Base-by-base conservation (phyloP, 2,329 filamentous ascomycete species). In the Colletotrichum falcatum region DNA sequence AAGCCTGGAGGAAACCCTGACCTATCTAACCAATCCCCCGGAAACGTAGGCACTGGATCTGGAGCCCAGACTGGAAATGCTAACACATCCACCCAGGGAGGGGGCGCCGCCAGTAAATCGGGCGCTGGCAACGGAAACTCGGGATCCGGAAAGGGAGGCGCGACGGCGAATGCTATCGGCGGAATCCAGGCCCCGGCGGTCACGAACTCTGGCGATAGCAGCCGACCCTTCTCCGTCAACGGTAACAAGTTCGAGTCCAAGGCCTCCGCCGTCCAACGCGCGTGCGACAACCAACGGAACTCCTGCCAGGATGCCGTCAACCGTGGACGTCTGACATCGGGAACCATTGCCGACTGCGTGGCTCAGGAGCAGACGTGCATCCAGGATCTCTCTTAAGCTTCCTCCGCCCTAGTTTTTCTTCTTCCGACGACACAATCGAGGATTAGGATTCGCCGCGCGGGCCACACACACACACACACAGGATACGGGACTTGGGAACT, bases 231-330 rank as follows among this genome's bases (percentile, higher is more conserved):
- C 79, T 74, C 78, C 28, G 87, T 90, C 69, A 86, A 87, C 74
- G 87, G 86, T 59, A 81, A 83, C 81, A 89, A 83, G 46, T 91
- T 92, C 76, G 85, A 86, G 48, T 86, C 86, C 76, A 77, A 86
- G 73, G 80, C 77, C 3, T 86, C 85, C 12, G 90, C 90, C 26
- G 79, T 86, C 49, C 85, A 90, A 79, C 84, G 90, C 56, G 86
- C 88, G 44, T 92, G 90, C 76, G 85, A 89, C 71, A 85, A 90
- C 69, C 88, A 91, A 81, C 87, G 89, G 81, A 91, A 90, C 75
- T 79, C 78, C 4, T 92, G 90, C 75, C 82, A 86, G 16, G 80
- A 89, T 72, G 85, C 85, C 35, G 86, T 86, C 66, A 91, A 91
- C 78, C 74, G 80, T 16, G 87, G 88, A 26, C 68, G 78, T 61